A percentile compares a stretch with the other conserved stretches of the same genome.
Evolutionary conservation across 257 asterid genomes (phyloP).

Genomic region (Avicennia marina): DNA sequence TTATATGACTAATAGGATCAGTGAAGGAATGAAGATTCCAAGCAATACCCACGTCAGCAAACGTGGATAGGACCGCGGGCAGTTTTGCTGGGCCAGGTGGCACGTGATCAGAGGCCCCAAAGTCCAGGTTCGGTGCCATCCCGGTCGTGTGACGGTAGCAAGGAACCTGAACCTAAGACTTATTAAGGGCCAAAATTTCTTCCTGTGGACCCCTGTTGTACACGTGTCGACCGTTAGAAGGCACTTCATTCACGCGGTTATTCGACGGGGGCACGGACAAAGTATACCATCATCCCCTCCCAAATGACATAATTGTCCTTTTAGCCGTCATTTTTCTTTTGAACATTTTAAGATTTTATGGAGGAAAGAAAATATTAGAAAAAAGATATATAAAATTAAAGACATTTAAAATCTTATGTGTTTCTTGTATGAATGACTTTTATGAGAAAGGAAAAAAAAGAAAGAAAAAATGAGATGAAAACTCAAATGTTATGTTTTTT

Average conservation of each 20-base stretch:
- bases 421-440: too few species aligned
- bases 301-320: slow-evolving; percentile 15
- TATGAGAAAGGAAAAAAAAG: too few species aligned
- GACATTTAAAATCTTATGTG: too few species aligned
- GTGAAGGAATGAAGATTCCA: too few species aligned
- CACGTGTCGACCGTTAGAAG: slow-evolving; percentile 26
- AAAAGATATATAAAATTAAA: not conserved
- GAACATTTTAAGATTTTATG: too few species aligned
- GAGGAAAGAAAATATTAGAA: too few species aligned
- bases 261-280: slow-evolving; percentile 8
- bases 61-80: slow-evolving; percentile 4
- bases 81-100: slow-evolving; percentile 15
- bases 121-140: slow-evolving; percentile 16
- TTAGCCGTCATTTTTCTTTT: not conserved
- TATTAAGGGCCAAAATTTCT: slow-evolving; percentile 25
- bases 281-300: slow-evolving; percentile 2
- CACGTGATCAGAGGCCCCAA: slow-evolving; percentile 14
- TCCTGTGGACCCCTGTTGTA: slow-evolving; percentile 12
- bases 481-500: too few species aligned
- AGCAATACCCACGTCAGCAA: slow-evolving; percentile 4
- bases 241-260: slow-evolving; percentile 13
- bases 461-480: too few species aligned
- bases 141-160: slow-evolving; percentile 24
- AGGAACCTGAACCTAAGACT: slow-evolving; percentile 17
- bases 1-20: too few species aligned